Evolutionary conservation across 2,329 filamentous ascomycete species (phyloP).

Genomic region (Thielaviopsis ethacetica): DNA sequence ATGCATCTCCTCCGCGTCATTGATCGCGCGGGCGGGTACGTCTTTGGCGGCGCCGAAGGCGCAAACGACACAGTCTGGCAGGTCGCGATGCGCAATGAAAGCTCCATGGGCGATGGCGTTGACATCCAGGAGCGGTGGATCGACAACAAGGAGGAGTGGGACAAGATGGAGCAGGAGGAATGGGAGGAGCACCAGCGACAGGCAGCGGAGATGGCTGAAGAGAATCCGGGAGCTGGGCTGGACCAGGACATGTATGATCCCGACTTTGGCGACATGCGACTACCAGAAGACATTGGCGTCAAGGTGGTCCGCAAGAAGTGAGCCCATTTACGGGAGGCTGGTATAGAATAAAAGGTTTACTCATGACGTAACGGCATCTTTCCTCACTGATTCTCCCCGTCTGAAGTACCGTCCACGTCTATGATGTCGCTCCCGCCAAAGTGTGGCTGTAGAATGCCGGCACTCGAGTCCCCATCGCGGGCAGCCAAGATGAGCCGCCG

Average conservation of each 20-base stretch:
- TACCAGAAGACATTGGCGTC: constrained; percentile 46
- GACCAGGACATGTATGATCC: constrained; percentile 21
- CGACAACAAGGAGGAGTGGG: constrained; percentile 74
- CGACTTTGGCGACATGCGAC: constrained; percentile 34
- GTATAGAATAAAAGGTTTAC: background rate
- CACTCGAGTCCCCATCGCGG: constrained; percentile 24
- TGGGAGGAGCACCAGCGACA: constrained; percentile 57
- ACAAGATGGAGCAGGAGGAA: constrained; percentile 58
- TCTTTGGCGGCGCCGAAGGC: constrained; percentile 78
- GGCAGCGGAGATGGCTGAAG: constrained; percentile 17
- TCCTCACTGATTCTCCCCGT: constrained; percentile 15
- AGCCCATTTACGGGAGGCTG: constrained; percentile 18
- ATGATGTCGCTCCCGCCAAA: constrained; percentile 10
- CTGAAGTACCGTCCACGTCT: constrained; percentile 17
- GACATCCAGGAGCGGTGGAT: constrained; percentile 96
- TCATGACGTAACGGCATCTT: background rate
- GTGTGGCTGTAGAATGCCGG: constrained; percentile 13
- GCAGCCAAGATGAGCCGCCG: constrained; percentile 54
- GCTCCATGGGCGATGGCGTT: constrained; percentile 59
- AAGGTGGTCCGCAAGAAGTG: constrained; percentile 53
- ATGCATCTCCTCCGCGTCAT: constrained; percentile 79
- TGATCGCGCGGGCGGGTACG: constrained; percentile 82
- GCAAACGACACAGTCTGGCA: constrained; percentile 97
- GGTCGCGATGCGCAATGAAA: constrained; percentile 70
- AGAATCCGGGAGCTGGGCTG: constrained; percentile 14